Conservation (phyloP, 2,329 filamentous ascomycete genomes). For the Apiospora saccharicola region DNA sequence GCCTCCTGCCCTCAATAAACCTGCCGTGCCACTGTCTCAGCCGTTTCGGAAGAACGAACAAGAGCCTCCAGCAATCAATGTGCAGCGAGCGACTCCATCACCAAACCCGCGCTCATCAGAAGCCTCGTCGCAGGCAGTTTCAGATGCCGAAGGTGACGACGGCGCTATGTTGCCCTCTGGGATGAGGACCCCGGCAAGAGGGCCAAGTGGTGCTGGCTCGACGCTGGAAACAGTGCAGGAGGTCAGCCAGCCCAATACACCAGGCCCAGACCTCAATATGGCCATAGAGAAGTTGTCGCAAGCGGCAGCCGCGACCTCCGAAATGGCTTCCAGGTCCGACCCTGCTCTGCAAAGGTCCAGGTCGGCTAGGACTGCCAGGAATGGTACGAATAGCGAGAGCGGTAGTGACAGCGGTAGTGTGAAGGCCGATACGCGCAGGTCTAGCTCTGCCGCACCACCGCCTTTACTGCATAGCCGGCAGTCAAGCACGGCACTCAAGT, state of each 20-base stretch:
- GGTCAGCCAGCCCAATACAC: constrained; percentile 79
- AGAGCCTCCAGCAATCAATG: constrained; percentile 60
- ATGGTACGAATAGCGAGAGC: constrained; percentile 61
- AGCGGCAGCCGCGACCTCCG: constrained; percentile 48
- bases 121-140: constrained; percentile 46
- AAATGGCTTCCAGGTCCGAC: constrained; percentile 50
- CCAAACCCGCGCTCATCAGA: constrained; percentile 47
- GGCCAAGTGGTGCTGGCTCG: constrained; percentile 64
- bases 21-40: constrained; percentile 38
- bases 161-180: constrained; percentile 54
- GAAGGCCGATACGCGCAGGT: constrained; percentile 50
- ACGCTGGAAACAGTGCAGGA: constrained; percentile 92
- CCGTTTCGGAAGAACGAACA: constrained; percentile 53
- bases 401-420: constrained; percentile 72
- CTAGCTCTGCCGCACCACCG: constrained; percentile 52
- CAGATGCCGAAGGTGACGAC: constrained; percentile 63
- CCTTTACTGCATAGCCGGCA: constrained; percentile 67
- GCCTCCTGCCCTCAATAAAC: constrained; percentile 63
- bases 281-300: constrained; percentile 61
- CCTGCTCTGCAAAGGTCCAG: constrained; percentile 50
- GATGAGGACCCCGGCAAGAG: constrained; percentile 66
- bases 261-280: constrained; percentile 56
- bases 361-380: constrained; percentile 55
- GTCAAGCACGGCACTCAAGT: constrained; percentile 71
- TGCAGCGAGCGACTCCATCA: constrained; percentile 58